Conservation (phyloP, 2,329 filamentous ascomycete species). For the Clathrospora elynae region DNA sequence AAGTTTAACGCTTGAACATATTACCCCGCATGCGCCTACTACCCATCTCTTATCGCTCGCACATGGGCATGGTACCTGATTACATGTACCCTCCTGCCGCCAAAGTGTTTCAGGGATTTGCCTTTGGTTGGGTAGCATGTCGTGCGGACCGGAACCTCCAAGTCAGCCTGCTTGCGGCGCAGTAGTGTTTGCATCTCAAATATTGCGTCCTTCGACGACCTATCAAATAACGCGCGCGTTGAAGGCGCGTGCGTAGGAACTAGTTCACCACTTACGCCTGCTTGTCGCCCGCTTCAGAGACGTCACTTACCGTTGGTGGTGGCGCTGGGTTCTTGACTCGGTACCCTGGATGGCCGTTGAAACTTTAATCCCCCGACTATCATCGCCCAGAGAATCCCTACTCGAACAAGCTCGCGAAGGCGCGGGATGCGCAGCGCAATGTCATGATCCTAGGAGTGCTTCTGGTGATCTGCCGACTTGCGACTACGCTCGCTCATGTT, state of each 20-base stretch:
- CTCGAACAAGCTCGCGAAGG: conserved; percentile 8
- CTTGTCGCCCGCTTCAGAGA: conserved; percentile 8
- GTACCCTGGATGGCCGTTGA: conserved; percentile 26
- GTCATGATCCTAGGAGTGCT: conserved; percentile 15
- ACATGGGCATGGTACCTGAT: conserved; percentile 14
- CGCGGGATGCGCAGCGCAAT: conserved; percentile 12
- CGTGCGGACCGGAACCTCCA: conserved; percentile 13
- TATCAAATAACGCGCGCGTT: conserved; percentile 30
- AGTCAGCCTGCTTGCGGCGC: conserved; percentile 24
- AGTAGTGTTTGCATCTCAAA: conserved; percentile 12
- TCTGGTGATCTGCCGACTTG: conserved; percentile 10
- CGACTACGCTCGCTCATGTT: conserved; percentile 12
- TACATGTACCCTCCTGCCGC: conserved; percentile 19
- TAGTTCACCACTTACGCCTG: conserved; percentile 11
- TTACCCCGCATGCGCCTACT: conserved; percentile 29
- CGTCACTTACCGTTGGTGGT: conserved; percentile 2
- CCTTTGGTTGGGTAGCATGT: conserved; percentile 16
- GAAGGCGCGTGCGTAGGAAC: conserved; percentile 26
- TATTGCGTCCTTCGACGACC: conserved; percentile 11
- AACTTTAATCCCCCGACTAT: conserved; percentile 19
- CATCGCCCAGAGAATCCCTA: conserved; percentile 12
- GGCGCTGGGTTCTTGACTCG: conserved; percentile 20
- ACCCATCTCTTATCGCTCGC: conserved; percentile 16
- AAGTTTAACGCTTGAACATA: conserved; percentile 13
- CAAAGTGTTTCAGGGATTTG: conserved; percentile 18